phyloP scores from a whole-genome alignment of 2,329 filamentous ascomycete species.

The Monilinia laxa region DNA sequence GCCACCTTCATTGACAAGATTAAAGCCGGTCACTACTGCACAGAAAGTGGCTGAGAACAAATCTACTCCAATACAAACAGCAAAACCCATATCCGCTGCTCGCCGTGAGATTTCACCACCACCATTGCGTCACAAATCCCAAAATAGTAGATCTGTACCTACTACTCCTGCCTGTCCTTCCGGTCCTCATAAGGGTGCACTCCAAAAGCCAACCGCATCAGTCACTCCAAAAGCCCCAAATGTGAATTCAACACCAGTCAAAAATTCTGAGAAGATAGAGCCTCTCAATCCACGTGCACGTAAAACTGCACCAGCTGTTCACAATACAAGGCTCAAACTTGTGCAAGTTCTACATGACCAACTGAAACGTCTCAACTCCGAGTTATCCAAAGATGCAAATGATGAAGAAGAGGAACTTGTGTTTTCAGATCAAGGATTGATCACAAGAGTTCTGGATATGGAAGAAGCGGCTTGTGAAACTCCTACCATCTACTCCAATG shows the following conservation, averaged over 20 bases:
- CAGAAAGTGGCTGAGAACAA: neutral
- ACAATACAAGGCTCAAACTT: slow-evolving; percentile 56
- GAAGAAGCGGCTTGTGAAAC: slow-evolving; percentile 76
- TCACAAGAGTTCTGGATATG: slow-evolving; percentile 68
- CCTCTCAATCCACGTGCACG: slow-evolving; percentile 67
- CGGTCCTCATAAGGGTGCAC: neutral
- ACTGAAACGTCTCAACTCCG: slow-evolving; percentile 65
- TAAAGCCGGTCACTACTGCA: neutral
- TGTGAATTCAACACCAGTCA: slow-evolving; percentile 24
- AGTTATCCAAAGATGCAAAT: slow-evolving; percentile 54
- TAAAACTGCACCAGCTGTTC: slow-evolving; percentile 54
- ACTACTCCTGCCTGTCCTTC: slow-evolving; percentile 13
- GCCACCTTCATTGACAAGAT: neutral
- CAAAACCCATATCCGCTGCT: slow-evolving; percentile 23
- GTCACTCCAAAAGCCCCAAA: slow-evolving; percentile 3
- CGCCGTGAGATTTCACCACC: slow-evolving; percentile 36
- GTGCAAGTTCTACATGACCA: slow-evolving; percentile 65
- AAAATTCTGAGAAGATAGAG: slow-evolving; percentile 45
- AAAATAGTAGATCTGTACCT: slow-evolving; percentile 20
- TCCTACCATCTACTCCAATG: slow-evolving; percentile 72
- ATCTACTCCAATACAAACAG: neutral
- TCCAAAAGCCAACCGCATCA: slow-evolving; percentile 1
- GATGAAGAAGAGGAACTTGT: slow-evolving; percentile 54
- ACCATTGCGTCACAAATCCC: slow-evolving; percentile 32
- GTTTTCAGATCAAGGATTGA: slow-evolving; percentile 64